Evolutionary conservation across 345 rosid genomes (phyloP), one percentile per base, ranked within the genome.

Genomic region (Abelmoschus esculentus): DNA sequence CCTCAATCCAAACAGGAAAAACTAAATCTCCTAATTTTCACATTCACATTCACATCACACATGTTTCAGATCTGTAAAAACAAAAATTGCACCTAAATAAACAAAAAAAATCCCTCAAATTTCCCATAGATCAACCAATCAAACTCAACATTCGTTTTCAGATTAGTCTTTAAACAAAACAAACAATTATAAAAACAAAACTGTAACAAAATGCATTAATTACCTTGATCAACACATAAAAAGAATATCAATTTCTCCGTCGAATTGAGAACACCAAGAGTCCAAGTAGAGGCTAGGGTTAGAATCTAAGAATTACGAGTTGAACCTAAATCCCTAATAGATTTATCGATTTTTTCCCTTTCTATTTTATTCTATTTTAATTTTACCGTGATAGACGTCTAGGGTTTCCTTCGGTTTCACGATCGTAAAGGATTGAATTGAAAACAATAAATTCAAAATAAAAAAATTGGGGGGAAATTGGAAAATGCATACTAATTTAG

Each of bases 61-160:
- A 22, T 22, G 12, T 67, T 82, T 80, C 84, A 86, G 96, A 90
- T 87, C 96, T 90, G 89, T 65, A 66, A 72, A 72, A 72, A 79
- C 31, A 58, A 74, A 79, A 60, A 74, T 4, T 22, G 1, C 26
- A 22, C 26, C 26, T 22, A 22, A 22, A 22, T 22, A 22, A 22
- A 22, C 0, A 22, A 22, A 49, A 59, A 70, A 17, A 66, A 61
- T 19, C 26, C 72, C 71, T 72, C 6, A 72, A 52, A 72, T 54
- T 61, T 22, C 26, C 26, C 26, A 22, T 22, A 22, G 1, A 22
- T 22, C 26, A 22, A 61, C 4, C 71, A 69, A 78, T 73, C 80
- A 71, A 74, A 57, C 70, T 18, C 67, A 61, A 70, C 50, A 18
- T 44, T 42, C 31, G 70, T 4, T 1, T 66, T 70, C 68, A 5